Evolutionary conservation across 805 yeast species (phyloP), one percentile per base, ranked within the genome.

Genomic region (Yarrowia hollandica): DNA sequence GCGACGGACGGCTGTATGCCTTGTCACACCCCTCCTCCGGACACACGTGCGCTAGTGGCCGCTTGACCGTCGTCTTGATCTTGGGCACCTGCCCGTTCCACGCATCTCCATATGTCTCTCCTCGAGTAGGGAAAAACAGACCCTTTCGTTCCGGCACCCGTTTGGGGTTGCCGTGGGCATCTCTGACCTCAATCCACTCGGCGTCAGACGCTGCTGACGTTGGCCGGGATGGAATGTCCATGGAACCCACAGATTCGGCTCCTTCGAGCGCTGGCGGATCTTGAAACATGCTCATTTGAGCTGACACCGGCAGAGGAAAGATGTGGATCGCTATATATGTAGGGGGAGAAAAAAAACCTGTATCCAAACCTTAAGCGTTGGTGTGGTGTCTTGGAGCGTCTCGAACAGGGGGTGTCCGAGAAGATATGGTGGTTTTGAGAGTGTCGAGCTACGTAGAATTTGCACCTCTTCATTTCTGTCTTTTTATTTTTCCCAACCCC

Each of bases 1-100:
- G 75, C 1, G 95, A 84, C 0, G 97, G 97, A 50, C 92, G 77
- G 5, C 86, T 75, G 66, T 90, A 92, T 1, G 87, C 79, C 69
- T 90, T 92, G 26, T 73, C 79, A 67, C 98, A 94, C 2, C 80
- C 85, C 5, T 76, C 79, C 61, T 75, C 79, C 16, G 77, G 79
- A 70, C 98, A 92, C 11, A 70, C 66, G 67, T 86, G 85, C 7
- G 38, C 28, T 2, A 48, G 30, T 1, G 28, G 15, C 6, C 55
- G 38, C 21, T 71, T 75, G 39, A 22, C 30, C 16, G 39, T 23
- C 4, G 39, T 33, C 22, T 48, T 48, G 16, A 10, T 21, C 21
- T 48, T 48, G 30, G 55, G 55, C 30, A 48, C 55, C 12, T 30
- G 31, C n/a, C 55, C 55, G 30, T 48, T 33, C 28, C 33, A 48